Evolutionary conservation across 306 rosid species (phyloP), one percentile per base, ranked within the genome.

Genomic region (Castanea mollissima): DNA sequence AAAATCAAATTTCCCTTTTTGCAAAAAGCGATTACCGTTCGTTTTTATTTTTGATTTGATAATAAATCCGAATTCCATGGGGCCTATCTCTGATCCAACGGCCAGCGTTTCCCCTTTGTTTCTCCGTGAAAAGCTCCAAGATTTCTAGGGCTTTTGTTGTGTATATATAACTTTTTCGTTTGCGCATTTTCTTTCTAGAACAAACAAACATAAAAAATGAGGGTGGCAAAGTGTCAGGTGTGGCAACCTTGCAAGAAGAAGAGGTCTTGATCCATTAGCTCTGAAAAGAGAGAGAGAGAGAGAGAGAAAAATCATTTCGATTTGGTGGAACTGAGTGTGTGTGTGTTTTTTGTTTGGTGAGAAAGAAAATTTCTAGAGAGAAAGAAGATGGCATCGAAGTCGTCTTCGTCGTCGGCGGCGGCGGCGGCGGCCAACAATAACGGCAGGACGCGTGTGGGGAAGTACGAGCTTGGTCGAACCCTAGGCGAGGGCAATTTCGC

Each of bases 181-280:
- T 55, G 7, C 29, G 31, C 14, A 2, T 25, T 73, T 8, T 14
- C 19, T 49, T 23, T 7, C 20, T 14, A 31, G 6, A 3, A 63
- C 16, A 38, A 55, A 57, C 2, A 23, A 23, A 12, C 27, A 15
- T 60, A 69, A 38, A 84, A 87, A 78, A 94, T 94, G 98, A 90
- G 87, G 51, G 15, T 92, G 54, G 74, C 83, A 0, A 94, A 94
- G 89, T 94, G 93, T 75, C 93, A 86, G 82, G 94, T 94, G 0
- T 94, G 98, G 98, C 98, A 92, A 58, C 98, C 98, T 0, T 90
- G 97, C 59, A 94, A 94, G 94, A 94, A 92, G 98, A 94, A 94
- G 92, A 83, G 98, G 67, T 82, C 46, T 62, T 87, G 77, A 84
- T 81, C 74, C 69, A 23, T 5, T 32, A 38, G 34, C 14, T 77